Base-by-base conservation (phyloP, 1,284 basidiomycete genomes). In the Austroboletus sp. region DNA sequence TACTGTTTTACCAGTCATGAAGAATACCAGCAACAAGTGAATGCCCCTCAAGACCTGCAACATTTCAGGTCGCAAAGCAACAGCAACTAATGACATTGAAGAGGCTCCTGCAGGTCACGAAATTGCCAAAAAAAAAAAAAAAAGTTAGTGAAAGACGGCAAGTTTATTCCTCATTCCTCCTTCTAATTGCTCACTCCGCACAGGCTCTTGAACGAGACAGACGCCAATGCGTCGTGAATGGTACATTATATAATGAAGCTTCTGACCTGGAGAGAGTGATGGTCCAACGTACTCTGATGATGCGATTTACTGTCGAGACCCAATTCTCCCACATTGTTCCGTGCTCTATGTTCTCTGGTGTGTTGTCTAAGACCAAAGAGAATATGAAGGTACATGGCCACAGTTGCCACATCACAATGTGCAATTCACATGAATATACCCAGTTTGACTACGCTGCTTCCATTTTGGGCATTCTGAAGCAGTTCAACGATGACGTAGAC, bases 381-480 rank as follows among this genome's bases (percentile, higher is more conserved):
- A 21, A 5, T 21, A 6, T 6, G 21, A 21, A 21, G 3, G 21
- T 25, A 8, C 25, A 10, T 25, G 25, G 25, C 8, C 25, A 25
- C 8, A 6, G 25, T 4, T 8, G 8, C 9, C 25, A 25, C 25
- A 23, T 23, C 21, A 23, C 1, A 8, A 8, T 33, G 16, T 17
- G 1, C 29, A 37, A 41, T 34, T 50, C 7, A 36, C n/a, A 4
- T 33, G 31, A 12, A n/a, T 2, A 15, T 35, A 29, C 27, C 7
- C 25, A 51, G 42, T 27, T 32, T 19, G 37, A 51, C 6, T 46
- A 42, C 21, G 23, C 36, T 0, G 31, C 42, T 32, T 45, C 29
- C 9, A 6, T 41, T 11, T 11, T 30, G 33, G 38, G 47, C 6
- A 4, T 50, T 21, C 25, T 45, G n/a, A n/a, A 35, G 19, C 30